Evolutionary conservation across 306 rosid species (phyloP).

Genomic region (Sechiopsis laciniata): DNA sequence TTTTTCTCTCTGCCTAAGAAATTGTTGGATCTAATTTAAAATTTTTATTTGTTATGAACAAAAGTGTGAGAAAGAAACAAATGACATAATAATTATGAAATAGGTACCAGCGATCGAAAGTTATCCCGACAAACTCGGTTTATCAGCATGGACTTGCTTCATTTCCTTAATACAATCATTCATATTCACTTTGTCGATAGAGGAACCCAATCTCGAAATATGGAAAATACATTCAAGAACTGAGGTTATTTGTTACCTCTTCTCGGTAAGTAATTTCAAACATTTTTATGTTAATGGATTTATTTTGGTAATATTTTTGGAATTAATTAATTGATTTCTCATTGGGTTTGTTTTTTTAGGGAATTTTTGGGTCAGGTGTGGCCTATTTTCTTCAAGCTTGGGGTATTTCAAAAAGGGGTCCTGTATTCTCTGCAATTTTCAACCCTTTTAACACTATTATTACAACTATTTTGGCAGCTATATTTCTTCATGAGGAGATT

Average conservation of each 20-base stretch:
- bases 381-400: slow-evolving; percentile 46
- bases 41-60: too few relatives aligned
- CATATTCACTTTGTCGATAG: slow-evolving; percentile 24
- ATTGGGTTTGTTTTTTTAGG: slow-evolving; percentile 26
- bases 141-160: slow-evolving; percentile 59
- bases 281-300: too few relatives aligned
- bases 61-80: too few relatives aligned
- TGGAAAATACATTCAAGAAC: slow-evolving; percentile 41
- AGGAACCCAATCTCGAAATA: slow-evolving; percentile 25
- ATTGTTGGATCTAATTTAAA: too few relatives aligned
- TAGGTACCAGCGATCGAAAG: slow-evolving; percentile 47
- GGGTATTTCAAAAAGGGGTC: slow-evolving; percentile 49
- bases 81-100: neutral
- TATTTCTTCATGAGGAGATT: slow-evolving; percentile 43
- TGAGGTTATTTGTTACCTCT: slow-evolving; percentile 23
- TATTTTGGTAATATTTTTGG: too few relatives aligned
- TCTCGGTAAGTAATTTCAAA: slow-evolving; percentile 7
- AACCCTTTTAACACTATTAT: slow-evolving; percentile 40
- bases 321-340: too few relatives aligned
- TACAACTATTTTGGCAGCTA: slow-evolving; percentile 38
- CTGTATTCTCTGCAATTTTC: slow-evolving; percentile 45
- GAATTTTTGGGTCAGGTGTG: slow-evolving; percentile 42
- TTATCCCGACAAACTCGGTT: slow-evolving; percentile 41
- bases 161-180: slow-evolving; percentile 39
- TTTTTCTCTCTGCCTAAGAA: too few relatives aligned